Conservation (phyloP, 805 yeast species). For the Hanseniaspora jakobsenii region DNA sequence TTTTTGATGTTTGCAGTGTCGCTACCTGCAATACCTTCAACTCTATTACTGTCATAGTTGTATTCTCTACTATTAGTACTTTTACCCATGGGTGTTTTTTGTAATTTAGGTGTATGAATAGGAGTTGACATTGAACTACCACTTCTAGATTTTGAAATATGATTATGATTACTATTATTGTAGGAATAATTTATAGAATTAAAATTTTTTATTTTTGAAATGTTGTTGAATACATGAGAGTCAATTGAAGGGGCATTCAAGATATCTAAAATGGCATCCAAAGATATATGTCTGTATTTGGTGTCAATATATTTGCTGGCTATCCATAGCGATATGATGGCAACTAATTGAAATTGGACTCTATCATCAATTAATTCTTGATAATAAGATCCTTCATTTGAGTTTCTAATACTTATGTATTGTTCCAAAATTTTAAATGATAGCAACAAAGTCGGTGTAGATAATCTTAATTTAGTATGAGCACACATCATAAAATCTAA, state of each 20-base stretch:
- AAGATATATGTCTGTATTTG: slow-evolving; percentile 48
- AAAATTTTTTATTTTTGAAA: slow-evolving; percentile 26
- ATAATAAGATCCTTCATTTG: not conserved
- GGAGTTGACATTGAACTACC: slow-evolving; percentile 11
- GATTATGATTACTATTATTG: not conserved
- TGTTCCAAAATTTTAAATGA: slow-evolving; percentile 69
- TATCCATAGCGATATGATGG: slow-evolving; percentile 80
- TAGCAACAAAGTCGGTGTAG: slow-evolving; percentile 52
- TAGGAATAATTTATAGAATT: slow-evolving; percentile 37
- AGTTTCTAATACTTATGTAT: slow-evolving; percentile 38
- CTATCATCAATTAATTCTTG: slow-evolving; percentile 13
- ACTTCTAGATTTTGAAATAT: not conserved
- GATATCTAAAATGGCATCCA: slow-evolving; percentile 38
- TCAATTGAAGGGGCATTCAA: slow-evolving; percentile 38
- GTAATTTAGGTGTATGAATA: slow-evolving; percentile 3
- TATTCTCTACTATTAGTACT: slow-evolving; percentile 36
- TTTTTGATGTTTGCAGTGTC: too few relatives aligned
- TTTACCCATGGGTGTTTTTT: slow-evolving; percentile 3
- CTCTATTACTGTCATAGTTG: not conserved
- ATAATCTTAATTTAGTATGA: slow-evolving; percentile 50
- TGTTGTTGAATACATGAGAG: not conserved
- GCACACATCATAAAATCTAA: slow-evolving; percentile 72
- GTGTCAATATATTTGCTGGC: slow-evolving; percentile 68
- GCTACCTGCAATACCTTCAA: not conserved
- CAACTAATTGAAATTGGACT: slow-evolving; percentile 48